Evolutionary conservation across 2,329 filamentous ascomycete genomes (phyloP).

Genomic region (Leptographium wingfieldii): DNA sequence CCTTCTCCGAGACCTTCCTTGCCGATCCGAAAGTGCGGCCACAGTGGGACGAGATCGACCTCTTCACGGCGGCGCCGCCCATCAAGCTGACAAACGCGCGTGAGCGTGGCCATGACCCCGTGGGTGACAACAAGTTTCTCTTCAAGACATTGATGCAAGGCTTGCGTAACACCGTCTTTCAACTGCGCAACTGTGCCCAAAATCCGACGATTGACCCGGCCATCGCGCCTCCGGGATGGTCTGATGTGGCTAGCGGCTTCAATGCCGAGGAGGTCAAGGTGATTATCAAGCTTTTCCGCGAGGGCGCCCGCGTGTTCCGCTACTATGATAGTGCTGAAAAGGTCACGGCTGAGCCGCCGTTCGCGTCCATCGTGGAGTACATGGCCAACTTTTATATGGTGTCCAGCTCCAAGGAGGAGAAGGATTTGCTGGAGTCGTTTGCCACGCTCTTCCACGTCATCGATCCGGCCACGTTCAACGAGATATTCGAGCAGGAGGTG

Average conservation of each 20-base stretch:
- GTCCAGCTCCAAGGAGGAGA: constrained; percentile 89
- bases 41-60: constrained; percentile 97
- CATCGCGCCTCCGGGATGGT: constrained; percentile 80
- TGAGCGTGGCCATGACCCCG: constrained; percentile 78
- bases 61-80: constrained; percentile 77
- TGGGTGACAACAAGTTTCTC: constrained; percentile 93
- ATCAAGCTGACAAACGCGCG: constrained; percentile 91
- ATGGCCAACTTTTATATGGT: constrained; percentile 93
- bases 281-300: constrained; percentile 91
- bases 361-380: constrained; percentile 75
- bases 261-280: constrained; percentile 94
- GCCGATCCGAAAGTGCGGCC: constrained; percentile 70
- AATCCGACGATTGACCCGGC: constrained; percentile 57
- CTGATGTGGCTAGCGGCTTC: constrained; percentile 91
- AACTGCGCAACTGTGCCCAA: constrained; percentile 81
- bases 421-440: constrained; percentile 93
- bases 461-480: constrained; percentile 94
- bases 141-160: constrained; percentile 96
- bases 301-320: constrained; percentile 89
- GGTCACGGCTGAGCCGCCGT: constrained; percentile 55
- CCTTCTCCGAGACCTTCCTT: constrained; percentile 62
- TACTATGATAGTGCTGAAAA: constrained; percentile 76
- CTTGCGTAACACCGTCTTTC: constrained; percentile 91
- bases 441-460: constrained; percentile 98
- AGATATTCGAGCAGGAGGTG: constrained; percentile 96